phyloP scores from a whole-genome alignment of 1,284 basidiomycete species.

The Cerioporus squamosus region DNA sequence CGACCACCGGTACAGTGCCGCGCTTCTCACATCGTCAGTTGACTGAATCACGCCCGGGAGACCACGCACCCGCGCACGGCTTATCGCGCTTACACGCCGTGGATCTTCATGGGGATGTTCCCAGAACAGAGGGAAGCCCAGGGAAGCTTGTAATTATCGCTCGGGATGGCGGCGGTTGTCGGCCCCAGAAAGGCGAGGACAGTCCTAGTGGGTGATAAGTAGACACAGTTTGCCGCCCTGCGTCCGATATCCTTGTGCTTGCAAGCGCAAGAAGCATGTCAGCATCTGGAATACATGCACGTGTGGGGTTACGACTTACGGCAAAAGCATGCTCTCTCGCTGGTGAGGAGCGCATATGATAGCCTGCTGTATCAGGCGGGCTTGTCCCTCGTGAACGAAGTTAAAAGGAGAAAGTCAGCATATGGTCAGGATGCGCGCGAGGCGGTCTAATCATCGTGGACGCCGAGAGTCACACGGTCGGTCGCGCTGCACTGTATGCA shows the following conservation, averaged over 20 bases:
- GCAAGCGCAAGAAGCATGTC: conserved; percentile 8
- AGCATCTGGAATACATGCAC: conserved; percentile 17
- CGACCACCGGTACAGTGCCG: conserved; percentile 23
- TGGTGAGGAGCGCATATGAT: conserved; percentile 7
- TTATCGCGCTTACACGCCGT: conserved; percentile 23
- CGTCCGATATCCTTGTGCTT: conserved; percentile 9
- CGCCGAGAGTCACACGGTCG: conserved; percentile 18
- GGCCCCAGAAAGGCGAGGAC: conserved; percentile 7
- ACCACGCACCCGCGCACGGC: conserved; percentile 11
- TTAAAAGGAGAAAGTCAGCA: conserved; percentile 16
- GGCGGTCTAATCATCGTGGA: conserved; percentile 4
- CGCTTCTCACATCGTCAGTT: conserved; percentile 30
- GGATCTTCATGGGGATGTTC: conserved; percentile 23
- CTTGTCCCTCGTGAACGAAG: conserved; percentile 13
- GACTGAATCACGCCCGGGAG: conserved; percentile 29
- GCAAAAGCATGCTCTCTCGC: conserved; percentile 5
- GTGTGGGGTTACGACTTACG: conserved; percentile 15
- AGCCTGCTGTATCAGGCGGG: conserved; percentile 12
- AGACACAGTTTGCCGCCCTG: not conserved
- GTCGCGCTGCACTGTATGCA: not conserved
- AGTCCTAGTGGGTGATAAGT: conserved; percentile 6
- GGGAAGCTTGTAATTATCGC: not conserved
- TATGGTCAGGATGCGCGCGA: conserved; percentile 3
- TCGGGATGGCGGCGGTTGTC: conserved; percentile 1
- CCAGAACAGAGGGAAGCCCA: conserved; percentile 18